These are phyloP conservation scores for Boletus sp. DNA, from an alignment of 768 basidiomycete species.

Conservation along the genomic window DNA sequence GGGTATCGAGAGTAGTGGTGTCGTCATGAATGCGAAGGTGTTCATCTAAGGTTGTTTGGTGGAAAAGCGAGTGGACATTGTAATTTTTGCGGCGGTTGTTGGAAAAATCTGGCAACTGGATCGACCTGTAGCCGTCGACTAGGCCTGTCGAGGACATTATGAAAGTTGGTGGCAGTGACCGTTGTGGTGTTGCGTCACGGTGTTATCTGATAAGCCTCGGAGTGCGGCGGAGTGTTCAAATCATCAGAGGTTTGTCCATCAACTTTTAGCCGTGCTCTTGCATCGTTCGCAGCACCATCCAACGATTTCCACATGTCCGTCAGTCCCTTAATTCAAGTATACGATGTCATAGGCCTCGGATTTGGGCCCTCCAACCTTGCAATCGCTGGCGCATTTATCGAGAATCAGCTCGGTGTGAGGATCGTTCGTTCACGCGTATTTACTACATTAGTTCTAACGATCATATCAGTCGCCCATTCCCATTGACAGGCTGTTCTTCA, in stretches of 20 bases:
- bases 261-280: background rate
- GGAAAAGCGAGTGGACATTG: background rate
- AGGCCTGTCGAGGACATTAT: slow-evolving; percentile 1
- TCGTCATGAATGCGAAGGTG: background rate
- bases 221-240: background rate
- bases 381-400: slow-evolving; percentile 48
- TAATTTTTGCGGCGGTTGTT: slow-evolving; percentile 12
- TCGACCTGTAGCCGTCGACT: background rate
- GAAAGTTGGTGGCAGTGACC: background rate
- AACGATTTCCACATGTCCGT: slow-evolving; percentile 4
- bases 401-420: slow-evolving; percentile 28
- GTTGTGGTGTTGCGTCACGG: too few relatives aligned
- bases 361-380: slow-evolving; percentile 56
- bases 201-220: slow-evolving; percentile 12
- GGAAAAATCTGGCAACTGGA: slow-evolving; percentile 23
- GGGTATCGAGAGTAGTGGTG: slow-evolving; percentile 2
- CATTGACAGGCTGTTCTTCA: slow-evolving; percentile 40
- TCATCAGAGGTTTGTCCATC: too few relatives aligned
- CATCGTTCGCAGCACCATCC: background rate
- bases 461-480: slow-evolving; percentile 9
- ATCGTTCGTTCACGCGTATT: background rate
- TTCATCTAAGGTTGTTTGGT: slow-evolving; percentile 3
- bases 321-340: slow-evolving; percentile 13
- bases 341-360: slow-evolving; percentile 50
- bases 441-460: background rate